phyloP scores from a whole-genome alignment of 1,284 basidiomycete genomes.

The Athelia sp. region DNA sequence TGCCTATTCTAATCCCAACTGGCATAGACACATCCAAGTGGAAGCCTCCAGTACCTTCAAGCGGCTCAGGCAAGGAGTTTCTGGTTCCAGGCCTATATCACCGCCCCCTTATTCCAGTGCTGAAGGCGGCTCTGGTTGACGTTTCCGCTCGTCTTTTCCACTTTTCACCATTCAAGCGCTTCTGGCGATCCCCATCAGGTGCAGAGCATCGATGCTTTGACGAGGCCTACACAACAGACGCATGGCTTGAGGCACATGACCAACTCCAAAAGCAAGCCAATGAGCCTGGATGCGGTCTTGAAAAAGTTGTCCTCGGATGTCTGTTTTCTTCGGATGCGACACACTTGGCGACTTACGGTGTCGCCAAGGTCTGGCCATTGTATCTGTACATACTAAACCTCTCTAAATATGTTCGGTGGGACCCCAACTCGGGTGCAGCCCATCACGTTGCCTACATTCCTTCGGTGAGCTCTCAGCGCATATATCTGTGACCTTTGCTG shows the following conservation, averaged over 20 bases:
- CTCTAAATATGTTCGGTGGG: conserved; percentile 26
- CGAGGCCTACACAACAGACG: conserved; percentile 26
- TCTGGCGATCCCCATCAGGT: conserved; percentile 12
- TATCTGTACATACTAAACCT: conserved; percentile 31
- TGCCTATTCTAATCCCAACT: too few species aligned
- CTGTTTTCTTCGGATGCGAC: conserved; percentile 35
- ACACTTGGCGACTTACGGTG: conserved; percentile 29
- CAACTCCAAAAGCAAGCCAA: conserved; percentile 12
- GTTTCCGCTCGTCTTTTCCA: conserved; percentile 20
- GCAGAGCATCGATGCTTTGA: conserved; percentile 16
- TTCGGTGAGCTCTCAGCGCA: conserved; percentile 13
- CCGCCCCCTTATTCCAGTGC: conserved; percentile 9
- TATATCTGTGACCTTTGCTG: too few species aligned
- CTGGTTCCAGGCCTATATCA: too few species aligned
- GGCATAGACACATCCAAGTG: too few species aligned
- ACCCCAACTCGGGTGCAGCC: conserved; percentile 15
- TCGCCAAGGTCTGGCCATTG: conserved; percentile 29
- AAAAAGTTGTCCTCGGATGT: conserved; percentile 19
- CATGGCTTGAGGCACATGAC: conserved; percentile 20
- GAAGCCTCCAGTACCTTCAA: too few species aligned
- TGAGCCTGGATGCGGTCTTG: conserved; percentile 12
- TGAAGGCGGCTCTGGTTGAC: conserved; percentile 19
- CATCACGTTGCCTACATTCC: conserved; percentile 28
- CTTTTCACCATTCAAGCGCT: conserved; percentile 25
- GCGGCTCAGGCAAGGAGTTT: too few species aligned